Conservation (phyloP, 805 yeast genomes). For the Teunomyces cretensis region DNA sequence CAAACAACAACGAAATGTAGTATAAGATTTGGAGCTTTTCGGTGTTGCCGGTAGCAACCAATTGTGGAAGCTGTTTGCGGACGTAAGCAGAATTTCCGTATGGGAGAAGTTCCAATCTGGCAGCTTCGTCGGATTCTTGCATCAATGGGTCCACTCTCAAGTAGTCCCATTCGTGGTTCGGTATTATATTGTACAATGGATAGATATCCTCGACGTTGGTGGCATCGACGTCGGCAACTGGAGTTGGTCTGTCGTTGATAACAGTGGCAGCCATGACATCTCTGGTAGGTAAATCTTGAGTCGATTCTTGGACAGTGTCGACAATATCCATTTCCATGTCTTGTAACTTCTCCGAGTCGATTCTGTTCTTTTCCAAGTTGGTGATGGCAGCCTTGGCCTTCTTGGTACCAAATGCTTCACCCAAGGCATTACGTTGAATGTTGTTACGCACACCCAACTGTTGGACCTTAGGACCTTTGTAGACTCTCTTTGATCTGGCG, state of each 20-base stretch:
- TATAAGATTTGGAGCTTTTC: slow-evolving; percentile 69
- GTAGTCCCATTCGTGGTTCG: slow-evolving; percentile 58
- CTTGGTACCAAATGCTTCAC: slow-evolving; percentile 96
- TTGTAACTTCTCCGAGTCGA: slow-evolving; percentile 79
- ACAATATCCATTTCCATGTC: slow-evolving; percentile 77
- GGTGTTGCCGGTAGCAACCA: slow-evolving; percentile 44
- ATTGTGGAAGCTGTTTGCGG: slow-evolving; percentile 42
- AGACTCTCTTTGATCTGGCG: slow-evolving; percentile 56
- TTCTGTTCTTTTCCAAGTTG: slow-evolving; percentile 76
- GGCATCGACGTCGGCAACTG: slow-evolving; percentile 74
- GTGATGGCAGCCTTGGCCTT: slow-evolving; percentile 89
- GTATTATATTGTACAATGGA: slow-evolving; percentile 69
- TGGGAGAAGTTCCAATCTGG: slow-evolving; percentile 62
- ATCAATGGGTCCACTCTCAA: slow-evolving; percentile 65
- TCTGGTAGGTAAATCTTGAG: slow-evolving; percentile 72
- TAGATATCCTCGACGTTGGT: slow-evolving; percentile 80
- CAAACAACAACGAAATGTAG: slow-evolving; percentile 76
- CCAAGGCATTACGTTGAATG: slow-evolving; percentile 77
- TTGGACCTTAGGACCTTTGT: slow-evolving; percentile 63
- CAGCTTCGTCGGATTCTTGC: slow-evolving; percentile 47
- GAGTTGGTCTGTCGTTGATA: slow-evolving; percentile 78
- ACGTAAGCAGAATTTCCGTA: slow-evolving; percentile 57
- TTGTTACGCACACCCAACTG: slow-evolving; percentile 51
- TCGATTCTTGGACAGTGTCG: slow-evolving; percentile 70
- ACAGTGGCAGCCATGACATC: slow-evolving; percentile 57